Percentiles rank a stretch among this genome's conserved stretches.
These are phyloP conservation scores for Panicum hallii DNA, from an alignment of 202 grass and related monocot species.

Conservation along the genomic window DNA sequence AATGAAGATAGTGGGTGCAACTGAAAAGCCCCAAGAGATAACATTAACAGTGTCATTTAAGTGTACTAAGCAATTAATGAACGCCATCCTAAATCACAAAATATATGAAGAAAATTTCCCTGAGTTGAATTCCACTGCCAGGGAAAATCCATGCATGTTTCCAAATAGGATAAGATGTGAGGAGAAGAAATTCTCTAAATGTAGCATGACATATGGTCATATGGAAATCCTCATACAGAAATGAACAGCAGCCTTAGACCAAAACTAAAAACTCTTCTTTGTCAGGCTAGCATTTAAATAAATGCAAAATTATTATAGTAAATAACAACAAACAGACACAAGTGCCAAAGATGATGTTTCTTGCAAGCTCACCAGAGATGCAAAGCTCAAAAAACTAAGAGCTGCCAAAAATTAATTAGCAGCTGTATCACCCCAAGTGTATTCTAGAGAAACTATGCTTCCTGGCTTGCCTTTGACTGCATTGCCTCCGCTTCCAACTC, in stretches of 20 bases:
- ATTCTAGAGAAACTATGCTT: constrained; percentile 66
- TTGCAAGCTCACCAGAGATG: constrained; percentile 54
- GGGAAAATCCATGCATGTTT: neutral
- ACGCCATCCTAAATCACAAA: neutral
- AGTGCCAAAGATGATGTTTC: constrained; percentile 53
- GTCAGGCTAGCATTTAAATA: constrained; percentile 53
- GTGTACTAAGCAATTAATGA: neutral
- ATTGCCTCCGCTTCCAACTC: constrained; percentile 82
- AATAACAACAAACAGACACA: constrained; percentile 48
- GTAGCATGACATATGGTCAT: neutral
- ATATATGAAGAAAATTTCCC: neutral
- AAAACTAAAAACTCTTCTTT: constrained; percentile 46
- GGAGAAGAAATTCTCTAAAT: constrained; percentile 4
- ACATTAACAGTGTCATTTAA: neutral
- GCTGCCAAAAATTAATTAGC: constrained; percentile 48
- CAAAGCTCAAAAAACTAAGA: constrained; percentile 36
- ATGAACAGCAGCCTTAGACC: constrained; percentile 13
- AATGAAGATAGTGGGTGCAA: constrained; percentile 10
- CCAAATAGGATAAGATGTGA: neutral
- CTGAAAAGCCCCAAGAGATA: constrained; percentile 4
- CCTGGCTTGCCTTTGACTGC: constrained; percentile 44
- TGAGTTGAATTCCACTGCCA: neutral
- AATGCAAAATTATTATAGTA: constrained; percentile 61
- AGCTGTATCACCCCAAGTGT: constrained; percentile 11
- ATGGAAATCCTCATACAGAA: neutral